These are phyloP conservation scores for Pseudogymnoascus sp. DNA, from an alignment of 2,329 filamentous ascomycete species.

Conservation along the genomic window DNA sequence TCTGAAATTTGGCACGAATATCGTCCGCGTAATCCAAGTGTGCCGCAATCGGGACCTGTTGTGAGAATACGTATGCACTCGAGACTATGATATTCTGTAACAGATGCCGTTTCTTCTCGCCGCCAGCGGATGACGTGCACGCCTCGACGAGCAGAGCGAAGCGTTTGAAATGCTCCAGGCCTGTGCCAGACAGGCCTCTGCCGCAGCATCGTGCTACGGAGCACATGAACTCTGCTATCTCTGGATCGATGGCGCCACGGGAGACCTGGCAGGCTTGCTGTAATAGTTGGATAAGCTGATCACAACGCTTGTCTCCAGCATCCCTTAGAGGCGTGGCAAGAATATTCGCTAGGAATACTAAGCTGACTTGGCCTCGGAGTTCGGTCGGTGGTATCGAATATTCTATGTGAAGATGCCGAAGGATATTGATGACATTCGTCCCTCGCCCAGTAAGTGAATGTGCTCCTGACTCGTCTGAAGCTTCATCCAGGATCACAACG, in stretches of 20 bases:
- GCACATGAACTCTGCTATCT: slow-evolving; percentile 34
- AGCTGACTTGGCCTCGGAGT: neutral
- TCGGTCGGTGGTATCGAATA: neutral
- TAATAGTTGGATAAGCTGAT: neutral
- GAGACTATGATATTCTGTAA: slow-evolving; percentile 26
- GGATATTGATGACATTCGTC: slow-evolving; percentile 3
- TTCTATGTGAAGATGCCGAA: slow-evolving; percentile 6
- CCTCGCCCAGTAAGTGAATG: neutral
- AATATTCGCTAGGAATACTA: slow-evolving; percentile 8
- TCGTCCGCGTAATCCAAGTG: slow-evolving; percentile 27
- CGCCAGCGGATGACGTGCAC: slow-evolving; percentile 6
- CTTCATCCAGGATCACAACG: slow-evolving; percentile 27
- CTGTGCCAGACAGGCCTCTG: slow-evolving; percentile 31
- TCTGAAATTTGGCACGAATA: slow-evolving; percentile 20
- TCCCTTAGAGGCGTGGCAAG: neutral
- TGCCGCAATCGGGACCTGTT: slow-evolving; percentile 22
- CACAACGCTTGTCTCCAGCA: neutral
- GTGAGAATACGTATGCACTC: slow-evolving; percentile 28
- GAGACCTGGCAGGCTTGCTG: slow-evolving; percentile 1
- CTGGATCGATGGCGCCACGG: neutral
- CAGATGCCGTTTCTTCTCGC: slow-evolving; percentile 9
- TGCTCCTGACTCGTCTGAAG: neutral
- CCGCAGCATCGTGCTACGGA: slow-evolving; percentile 42
- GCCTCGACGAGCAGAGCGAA: slow-evolving; percentile 22
- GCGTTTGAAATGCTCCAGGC: slow-evolving; percentile 34